Base-by-base conservation (phyloP, 495 filamentous ascomycete species). In the Annulohypoxylon maeteangense region DNA sequence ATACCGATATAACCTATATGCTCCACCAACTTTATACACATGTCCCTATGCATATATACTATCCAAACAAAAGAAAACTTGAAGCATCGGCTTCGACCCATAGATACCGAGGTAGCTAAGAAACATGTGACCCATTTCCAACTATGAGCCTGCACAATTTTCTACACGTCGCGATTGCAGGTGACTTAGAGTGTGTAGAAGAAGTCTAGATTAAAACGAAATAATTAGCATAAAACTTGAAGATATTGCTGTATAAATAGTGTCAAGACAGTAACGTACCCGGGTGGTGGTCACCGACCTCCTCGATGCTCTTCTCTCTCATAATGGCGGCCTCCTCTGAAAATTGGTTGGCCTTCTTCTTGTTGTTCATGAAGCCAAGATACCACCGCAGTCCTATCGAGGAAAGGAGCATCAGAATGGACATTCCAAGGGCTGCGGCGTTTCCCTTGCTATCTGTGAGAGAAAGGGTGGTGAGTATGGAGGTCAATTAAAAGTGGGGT, bases 251-350 rank as follows among this genome's bases (percentile, higher is more conserved):
- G 6, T 34, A 7, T 12, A 29, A 4, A 42, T 12, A 2, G 20
- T 40, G n/a, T n/a, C n/a, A 25, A 22, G 16, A 10, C 7, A n/a
- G 6, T 5, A 38, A 62, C 61, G 0, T 69, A 73, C 70, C 70
- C 11, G 71, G 71, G 16, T 74, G 71, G 10, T 70, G 51, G 45
- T 74, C 71, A 32, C 71, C 71, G 38, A 74, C 20, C 27, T 74
- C 71, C 29, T 74, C 66, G 1, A 74, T 60, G 44, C 62, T 70
- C 62, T 70, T 70, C 8, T 42, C 25, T 23, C 67, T 53, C 36
- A 63, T 20, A 11, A 62, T 57, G 3, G 45, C 38, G 18, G 71
- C 51, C 1, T 47, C 22, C 36, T 63, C 50, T 4, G 71, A 58
- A 31, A 60, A 66, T 36, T 74, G 71, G 18, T 70, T 67, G 2